Base-by-base conservation (phyloP, 1,139 yeast genomes). In the Kurtzmaniella quercitrusa region DNA sequence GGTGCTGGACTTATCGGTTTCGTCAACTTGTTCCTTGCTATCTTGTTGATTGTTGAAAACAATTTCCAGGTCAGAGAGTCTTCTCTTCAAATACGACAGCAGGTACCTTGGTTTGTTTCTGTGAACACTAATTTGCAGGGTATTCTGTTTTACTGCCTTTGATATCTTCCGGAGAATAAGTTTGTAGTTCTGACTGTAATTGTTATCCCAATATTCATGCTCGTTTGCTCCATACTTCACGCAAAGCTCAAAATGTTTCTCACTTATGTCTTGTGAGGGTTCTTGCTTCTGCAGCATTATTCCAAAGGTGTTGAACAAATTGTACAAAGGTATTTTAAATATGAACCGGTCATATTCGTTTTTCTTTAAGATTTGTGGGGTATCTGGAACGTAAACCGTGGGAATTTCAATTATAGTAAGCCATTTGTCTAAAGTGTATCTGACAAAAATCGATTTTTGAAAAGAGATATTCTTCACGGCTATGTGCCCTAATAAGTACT, bases 141-240 rank as follows among this genome's bases (percentile, higher is more conserved):
- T 15, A 3, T 45, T 28, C 33, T 43, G 39, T 12, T 40, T 32
- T 22, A 40, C 30, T 22, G 33, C 38, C 20, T 23, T 35, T 4
- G 30, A 37, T 15, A 52, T 45, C 46, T 66, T 66, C 15, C 55
- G 64, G 44, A 84, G 66, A 41, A 65, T 64, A 21, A 87, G 68
- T 40, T 68, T 70, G 61, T 84, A 88, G 61, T 88, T 88, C 42
- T 64, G 60, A 39, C 56, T 58, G 33, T 63, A 50, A 60, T 88
- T 88, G 63, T 86, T 88, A 61, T 88, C 96, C 95, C 96, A 88
- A 56, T 57, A 78, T 51, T 83, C 91, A 23, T 61, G 57, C 20
- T 71, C 70, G 23, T 66, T 65, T 21, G 78, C 60, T 38, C 56
- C 58, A 57, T 80, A 88, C 44, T 79, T 74, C 34, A 87, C 73